phyloP scores from a whole-genome alignment of 306 rosid species.

The Vigna reflexopilosa region DNA sequence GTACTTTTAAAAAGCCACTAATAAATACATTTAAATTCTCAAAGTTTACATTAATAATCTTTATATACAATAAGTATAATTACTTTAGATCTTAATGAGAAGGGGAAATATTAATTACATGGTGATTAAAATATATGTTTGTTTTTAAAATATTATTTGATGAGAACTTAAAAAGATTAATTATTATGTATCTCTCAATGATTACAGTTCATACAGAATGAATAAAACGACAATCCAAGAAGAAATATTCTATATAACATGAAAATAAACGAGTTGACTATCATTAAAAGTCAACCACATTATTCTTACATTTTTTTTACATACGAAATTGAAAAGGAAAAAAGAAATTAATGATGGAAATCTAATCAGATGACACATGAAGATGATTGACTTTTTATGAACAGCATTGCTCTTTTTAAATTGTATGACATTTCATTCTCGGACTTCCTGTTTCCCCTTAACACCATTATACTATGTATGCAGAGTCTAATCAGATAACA shows the following conservation, averaged over 20 bases:
- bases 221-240: not conserved
- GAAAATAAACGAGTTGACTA: constrained; percentile 1
- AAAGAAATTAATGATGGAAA: constrained; percentile 22
- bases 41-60: too few relatives aligned
- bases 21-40: too few relatives aligned
- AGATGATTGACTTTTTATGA: constrained; percentile 34
- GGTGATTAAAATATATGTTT: not conserved
- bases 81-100: too few relatives aligned
- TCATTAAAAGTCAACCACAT: not conserved
- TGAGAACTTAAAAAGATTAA: not conserved
- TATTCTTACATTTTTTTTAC: not conserved
- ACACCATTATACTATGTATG: constrained; percentile 28
- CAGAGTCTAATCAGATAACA: constrained; percentile 45
- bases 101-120: not conserved
- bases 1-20: too few relatives aligned
- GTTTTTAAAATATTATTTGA: not conserved
- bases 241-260: not conserved
- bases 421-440: constrained; percentile 34
- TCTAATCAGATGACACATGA: constrained; percentile 39
- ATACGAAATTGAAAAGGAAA: not conserved
- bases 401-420: constrained; percentile 1
- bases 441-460: constrained; percentile 14
- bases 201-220: not conserved
- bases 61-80: too few relatives aligned
- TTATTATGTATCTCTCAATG: not conserved